Conservation (phyloP, 305 asterid genomes). For the Rubia tinctorum region DNA sequence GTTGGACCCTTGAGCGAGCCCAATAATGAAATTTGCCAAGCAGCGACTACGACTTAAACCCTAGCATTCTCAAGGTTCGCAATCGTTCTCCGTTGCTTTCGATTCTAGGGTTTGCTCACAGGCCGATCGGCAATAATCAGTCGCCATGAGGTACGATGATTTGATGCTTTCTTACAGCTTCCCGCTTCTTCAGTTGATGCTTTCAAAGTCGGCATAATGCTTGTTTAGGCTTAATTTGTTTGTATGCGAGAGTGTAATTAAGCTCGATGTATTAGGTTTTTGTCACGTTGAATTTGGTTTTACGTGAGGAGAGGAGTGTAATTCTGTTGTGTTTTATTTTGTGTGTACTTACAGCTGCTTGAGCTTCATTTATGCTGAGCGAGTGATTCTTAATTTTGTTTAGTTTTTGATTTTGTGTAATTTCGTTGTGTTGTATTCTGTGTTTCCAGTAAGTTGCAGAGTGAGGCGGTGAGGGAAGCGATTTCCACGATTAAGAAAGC, state of each 20-base stretch:
- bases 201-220: neutral
- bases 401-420: neutral
- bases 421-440: neutral
- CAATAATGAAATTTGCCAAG: neutral
- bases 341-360: neutral
- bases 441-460: constrained; percentile 29
- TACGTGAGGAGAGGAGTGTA: neutral
- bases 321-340: neutral
- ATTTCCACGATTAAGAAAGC: constrained; percentile 13
- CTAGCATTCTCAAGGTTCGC: neutral
- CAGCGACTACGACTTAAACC: neutral
- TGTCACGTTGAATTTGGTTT: neutral
- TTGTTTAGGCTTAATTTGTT: neutral
- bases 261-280: neutral
- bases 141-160: neutral
- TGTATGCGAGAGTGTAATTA: neutral
- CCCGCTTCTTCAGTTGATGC: neutral
- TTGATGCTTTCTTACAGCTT: neutral
- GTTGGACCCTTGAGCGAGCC: neutral
- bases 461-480: constrained; percentile 29
- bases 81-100: neutral
- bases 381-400: too few species aligned
- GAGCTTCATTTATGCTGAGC: too few species aligned
- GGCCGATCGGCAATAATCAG: neutral
- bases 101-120: neutral